A percentile compares a stretch with the other conserved stretches of the same genome.
Conservation (phyloP, 768 basidiomycete genomes). For the Infundibulicybe gibba region DNA sequence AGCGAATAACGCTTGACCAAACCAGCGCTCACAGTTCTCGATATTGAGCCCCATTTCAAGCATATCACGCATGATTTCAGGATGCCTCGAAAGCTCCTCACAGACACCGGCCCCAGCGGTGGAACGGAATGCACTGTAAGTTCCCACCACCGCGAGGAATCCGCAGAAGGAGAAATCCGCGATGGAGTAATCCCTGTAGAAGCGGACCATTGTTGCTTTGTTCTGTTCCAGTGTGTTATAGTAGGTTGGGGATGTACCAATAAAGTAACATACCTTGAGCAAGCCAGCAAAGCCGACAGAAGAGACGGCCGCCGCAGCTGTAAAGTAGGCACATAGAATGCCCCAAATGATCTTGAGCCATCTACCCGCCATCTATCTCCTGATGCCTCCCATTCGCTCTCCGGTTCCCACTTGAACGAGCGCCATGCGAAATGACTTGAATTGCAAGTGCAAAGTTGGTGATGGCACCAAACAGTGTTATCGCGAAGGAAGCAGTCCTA, state of each 20-base stretch:
- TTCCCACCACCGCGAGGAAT: slow-evolving; percentile 50
- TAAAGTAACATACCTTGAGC: slow-evolving; percentile 45
- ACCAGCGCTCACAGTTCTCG: slow-evolving; percentile 81
- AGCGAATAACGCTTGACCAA: slow-evolving; percentile 61
- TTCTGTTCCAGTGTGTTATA: slow-evolving; percentile 35
- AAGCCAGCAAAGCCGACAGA: slow-evolving; percentile 67
- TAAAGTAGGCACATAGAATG: slow-evolving; percentile 64
- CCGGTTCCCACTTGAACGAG: slow-evolving; percentile 38
- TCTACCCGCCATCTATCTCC: slow-evolving; percentile 37
- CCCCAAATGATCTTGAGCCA: slow-evolving; percentile 54
- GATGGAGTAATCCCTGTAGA: slow-evolving; percentile 80
- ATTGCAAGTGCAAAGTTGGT: slow-evolving; percentile 28
- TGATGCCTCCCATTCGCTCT: slow-evolving; percentile 42
- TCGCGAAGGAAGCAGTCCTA: slow-evolving; percentile 22
- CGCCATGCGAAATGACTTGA: slow-evolving; percentile 22
- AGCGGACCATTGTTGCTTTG: slow-evolving; percentile 62
- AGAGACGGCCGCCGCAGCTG: slow-evolving; percentile 60
- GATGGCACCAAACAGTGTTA: slow-evolving; percentile 20
- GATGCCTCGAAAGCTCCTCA: slow-evolving; percentile 72
- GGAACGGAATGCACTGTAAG: slow-evolving; percentile 56
- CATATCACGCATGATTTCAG: slow-evolving; percentile 69
- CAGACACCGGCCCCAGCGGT: slow-evolving; percentile 59
- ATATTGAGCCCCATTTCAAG: slow-evolving; percentile 69
- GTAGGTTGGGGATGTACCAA: neutral
- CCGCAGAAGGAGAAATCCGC: slow-evolving; percentile 74